Evolutionary conservation across 2,329 filamentous ascomycete genomes (phyloP).

Genomic region (Penicillium hesseltinei): DNA sequence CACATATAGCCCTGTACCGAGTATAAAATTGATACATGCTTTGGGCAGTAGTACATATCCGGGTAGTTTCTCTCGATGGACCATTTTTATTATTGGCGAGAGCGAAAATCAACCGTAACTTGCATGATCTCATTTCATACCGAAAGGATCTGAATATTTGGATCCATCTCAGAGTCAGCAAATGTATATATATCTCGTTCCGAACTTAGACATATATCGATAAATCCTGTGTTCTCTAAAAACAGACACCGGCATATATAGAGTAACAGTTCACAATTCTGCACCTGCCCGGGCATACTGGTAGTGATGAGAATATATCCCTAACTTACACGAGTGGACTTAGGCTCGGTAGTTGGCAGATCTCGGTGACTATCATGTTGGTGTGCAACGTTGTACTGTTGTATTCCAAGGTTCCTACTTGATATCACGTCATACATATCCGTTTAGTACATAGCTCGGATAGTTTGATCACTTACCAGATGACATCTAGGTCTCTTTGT

Average conservation of each 20-base stretch:
- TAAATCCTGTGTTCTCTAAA: background rate
- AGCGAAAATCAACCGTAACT: background rate
- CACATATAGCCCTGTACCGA: background rate
- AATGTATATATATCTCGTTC: background rate
- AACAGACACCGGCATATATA: background rate
- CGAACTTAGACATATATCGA: background rate
- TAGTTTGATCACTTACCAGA: background rate
- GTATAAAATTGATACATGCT: no score
- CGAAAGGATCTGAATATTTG: background rate
- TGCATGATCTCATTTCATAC: background rate
- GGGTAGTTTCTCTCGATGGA: background rate
- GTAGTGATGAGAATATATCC: background rate
- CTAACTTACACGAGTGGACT: background rate
- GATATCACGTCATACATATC: no score
- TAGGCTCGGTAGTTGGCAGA: background rate
- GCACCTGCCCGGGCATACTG: background rate
- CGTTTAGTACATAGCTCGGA: background rate
- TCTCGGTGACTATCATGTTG: background rate
- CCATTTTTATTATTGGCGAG: no score
- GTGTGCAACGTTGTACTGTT: constrained; percentile 1
- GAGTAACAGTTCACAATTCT: background rate
- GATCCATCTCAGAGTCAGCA: background rate
- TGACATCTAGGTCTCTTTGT: background rate
- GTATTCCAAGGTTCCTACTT: background rate
- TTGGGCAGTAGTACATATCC: background rate